Percentiles rank a stretch among this genome's conserved stretches.
Evolutionary conservation across 768 basidiomycete genomes (phyloP).

Genomic region (Gloeostereum incarnatum): DNA sequence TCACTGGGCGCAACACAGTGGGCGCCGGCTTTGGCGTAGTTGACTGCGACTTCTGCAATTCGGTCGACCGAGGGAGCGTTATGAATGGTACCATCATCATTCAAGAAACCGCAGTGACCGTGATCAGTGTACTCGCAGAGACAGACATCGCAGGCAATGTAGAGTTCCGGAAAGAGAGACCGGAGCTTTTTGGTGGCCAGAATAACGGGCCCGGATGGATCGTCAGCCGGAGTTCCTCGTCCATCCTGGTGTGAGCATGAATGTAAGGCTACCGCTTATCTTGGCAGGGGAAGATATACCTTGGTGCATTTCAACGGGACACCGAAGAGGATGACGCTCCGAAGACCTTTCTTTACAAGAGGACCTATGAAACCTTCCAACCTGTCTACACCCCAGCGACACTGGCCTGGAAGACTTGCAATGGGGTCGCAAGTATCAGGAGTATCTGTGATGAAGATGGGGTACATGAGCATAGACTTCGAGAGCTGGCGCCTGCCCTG

Average conservation of each 20-base stretch:
- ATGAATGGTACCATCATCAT: slow-evolving; percentile 70
- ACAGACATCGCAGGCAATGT: slow-evolving; percentile 93
- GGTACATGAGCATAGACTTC: slow-evolving; percentile 97
- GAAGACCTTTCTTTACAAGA: slow-evolving; percentile 81
- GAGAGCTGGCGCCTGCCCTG: slow-evolving; percentile 74
- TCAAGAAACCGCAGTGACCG: slow-evolving; percentile 86
- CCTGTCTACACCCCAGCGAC: slow-evolving; percentile 91
- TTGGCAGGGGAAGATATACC: slow-evolving; percentile 37
- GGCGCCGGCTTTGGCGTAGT: slow-evolving; percentile 91
- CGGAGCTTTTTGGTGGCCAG: slow-evolving; percentile 79
- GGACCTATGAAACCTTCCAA: slow-evolving; percentile 84
- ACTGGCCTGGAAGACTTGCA: slow-evolving; percentile 72
- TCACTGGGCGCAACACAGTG: slow-evolving; percentile 98
- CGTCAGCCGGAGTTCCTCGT: slow-evolving; percentile 83
- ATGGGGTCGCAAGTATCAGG: slow-evolving; percentile 78
- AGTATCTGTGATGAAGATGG: slow-evolving; percentile 96
- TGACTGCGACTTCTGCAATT: slow-evolving; percentile 86
- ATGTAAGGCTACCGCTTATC: too few relatives aligned
- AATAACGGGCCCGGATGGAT: slow-evolving; percentile 86
- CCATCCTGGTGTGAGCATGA: slow-evolving; percentile 58
- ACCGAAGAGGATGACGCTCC: slow-evolving; percentile 91
- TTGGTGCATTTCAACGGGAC: slow-evolving; percentile 78
- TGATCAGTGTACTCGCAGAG: slow-evolving; percentile 99
- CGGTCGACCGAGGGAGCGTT: slow-evolving; percentile 73
- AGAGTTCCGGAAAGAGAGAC: slow-evolving; percentile 69